These are phyloP conservation scores for Ceratopteris richardii DNA, from an alignment of 75 land plant species.

Conservation along the genomic window DNA sequence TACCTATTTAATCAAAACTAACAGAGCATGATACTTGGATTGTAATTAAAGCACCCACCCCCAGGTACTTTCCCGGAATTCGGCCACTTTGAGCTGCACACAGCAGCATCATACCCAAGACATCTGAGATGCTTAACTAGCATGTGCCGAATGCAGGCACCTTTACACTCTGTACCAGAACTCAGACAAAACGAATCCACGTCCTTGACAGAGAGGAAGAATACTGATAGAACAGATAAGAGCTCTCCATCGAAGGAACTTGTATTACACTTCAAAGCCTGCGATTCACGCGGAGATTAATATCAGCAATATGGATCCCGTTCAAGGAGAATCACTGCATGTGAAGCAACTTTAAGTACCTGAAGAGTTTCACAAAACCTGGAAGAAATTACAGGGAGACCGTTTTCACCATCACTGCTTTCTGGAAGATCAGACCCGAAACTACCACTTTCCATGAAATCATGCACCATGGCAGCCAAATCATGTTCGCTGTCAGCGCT, in stretches of 20 bases:
- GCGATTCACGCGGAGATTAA: too few species aligned
- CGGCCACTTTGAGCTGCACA: conserved; percentile 32
- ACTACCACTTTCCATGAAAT: conserved; percentile 38
- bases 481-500: conserved; percentile 27
- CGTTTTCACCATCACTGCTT: conserved; percentile 8
- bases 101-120: conserved; percentile 30
- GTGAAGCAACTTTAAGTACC: too few species aligned
- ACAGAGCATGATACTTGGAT: too few species aligned
- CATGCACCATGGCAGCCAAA: conserved; percentile 41
- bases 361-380: conserved; percentile 14
- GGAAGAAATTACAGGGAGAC: not conserved
- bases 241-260: conserved; percentile 17
- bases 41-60: conserved; percentile 16
- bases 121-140: conserved; percentile 30
- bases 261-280: conserved; percentile 14
- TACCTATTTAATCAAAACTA: too few species aligned
- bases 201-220: conserved; percentile 13
- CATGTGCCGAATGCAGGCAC: conserved; percentile 25
- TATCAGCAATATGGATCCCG: too few species aligned
- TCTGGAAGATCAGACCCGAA: conserved; percentile 3
- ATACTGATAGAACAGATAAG: conserved; percentile 6
- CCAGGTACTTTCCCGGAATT: conserved; percentile 30
- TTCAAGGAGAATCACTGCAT: too few species aligned
- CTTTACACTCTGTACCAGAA: conserved; percentile 27
- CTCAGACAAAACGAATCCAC: conserved; percentile 6